These are phyloP conservation scores for Ascochyta clinopodiicola DNA, from an alignment of 2,329 filamentous ascomycete species.

Conservation along the genomic window DNA sequence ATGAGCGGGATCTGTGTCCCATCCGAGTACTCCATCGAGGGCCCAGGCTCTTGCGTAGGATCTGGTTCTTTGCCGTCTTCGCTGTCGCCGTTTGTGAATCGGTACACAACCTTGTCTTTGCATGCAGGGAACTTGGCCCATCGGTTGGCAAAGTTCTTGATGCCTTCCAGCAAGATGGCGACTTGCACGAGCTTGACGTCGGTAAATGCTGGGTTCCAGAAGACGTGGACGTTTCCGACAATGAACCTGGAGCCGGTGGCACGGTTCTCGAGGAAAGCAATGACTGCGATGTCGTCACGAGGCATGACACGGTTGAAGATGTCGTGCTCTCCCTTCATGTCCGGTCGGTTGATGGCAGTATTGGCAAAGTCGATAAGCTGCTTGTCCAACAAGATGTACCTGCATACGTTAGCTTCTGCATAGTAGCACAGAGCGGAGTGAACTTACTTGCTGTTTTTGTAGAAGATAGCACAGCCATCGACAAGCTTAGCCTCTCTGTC, in stretches of 20 bases:
- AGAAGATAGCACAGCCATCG: conserved; percentile 96
- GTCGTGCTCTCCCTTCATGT: conserved; percentile 97
- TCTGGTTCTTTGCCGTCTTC: conserved; percentile 59
- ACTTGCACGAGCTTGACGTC: conserved; percentile 98
- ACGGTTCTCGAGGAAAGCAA: conserved; percentile 91
- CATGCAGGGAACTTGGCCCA: conserved; percentile 81
- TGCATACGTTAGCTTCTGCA: conserved; percentile 24
- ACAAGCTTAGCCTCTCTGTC: conserved; percentile 88
- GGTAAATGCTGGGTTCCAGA: conserved; percentile 88
- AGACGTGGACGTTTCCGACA: conserved; percentile 91
- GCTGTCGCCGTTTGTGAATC: conserved; percentile 55
- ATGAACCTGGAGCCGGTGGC: conserved; percentile 89
- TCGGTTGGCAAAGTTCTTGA: conserved; percentile 83
- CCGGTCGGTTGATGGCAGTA: conserved; percentile 89
- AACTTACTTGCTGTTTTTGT: conserved; percentile 81
- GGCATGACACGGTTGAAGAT: conserved; percentile 99
- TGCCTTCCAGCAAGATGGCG: conserved; percentile 90
- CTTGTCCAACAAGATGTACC: conserved; percentile 89
- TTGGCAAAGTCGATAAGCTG: conserved; percentile 91
- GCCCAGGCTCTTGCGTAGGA: conserved; percentile 69
- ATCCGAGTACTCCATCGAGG: conserved; percentile 84
- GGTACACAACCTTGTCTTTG: conserved; percentile 74
- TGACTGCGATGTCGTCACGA: conserved; percentile 93
- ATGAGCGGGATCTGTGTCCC: conserved; percentile 89
- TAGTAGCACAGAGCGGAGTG: background rate